Percentiles rank a stretch among this genome's conserved stretches.
Conservation (phyloP, 2,329 filamentous ascomycete species). For the Escovopsis weberi region DNA sequence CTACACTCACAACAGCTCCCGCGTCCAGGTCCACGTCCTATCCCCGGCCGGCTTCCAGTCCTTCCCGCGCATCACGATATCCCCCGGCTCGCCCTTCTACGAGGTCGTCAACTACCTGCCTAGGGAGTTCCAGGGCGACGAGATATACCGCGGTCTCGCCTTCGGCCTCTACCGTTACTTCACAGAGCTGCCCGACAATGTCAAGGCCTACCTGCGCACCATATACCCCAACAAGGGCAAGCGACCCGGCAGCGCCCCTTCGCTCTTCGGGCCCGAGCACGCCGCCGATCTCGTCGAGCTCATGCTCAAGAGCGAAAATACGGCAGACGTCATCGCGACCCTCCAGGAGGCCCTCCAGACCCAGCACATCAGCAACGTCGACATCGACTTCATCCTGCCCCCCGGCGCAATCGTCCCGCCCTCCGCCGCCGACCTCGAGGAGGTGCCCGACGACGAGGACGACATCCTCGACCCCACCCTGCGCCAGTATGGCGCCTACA, state of each 20-base stretch:
- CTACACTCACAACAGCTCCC: slow-evolving; percentile 73
- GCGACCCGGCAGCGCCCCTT: slow-evolving; percentile 48
- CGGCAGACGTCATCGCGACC: slow-evolving; percentile 54
- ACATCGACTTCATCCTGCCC: slow-evolving; percentile 76
- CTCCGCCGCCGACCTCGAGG: slow-evolving; percentile 43
- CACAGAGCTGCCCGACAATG: slow-evolving; percentile 61
- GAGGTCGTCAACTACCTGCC: slow-evolving; percentile 79
- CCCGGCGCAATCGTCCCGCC: slow-evolving; percentile 58
- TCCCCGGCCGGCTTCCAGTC: slow-evolving; percentile 78
- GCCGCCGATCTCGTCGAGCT: slow-evolving; percentile 77
- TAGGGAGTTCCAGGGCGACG: slow-evolving; percentile 88
- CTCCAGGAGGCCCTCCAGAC: slow-evolving; percentile 65
- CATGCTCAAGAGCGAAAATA: slow-evolving; percentile 71
- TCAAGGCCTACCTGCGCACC: slow-evolving; percentile 56
- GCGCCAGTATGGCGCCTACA: slow-evolving; percentile 64
- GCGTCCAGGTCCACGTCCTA: slow-evolving; percentile 89
- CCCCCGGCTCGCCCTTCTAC: slow-evolving; percentile 84
- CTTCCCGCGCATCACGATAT: slow-evolving; percentile 82
- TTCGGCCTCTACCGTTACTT: slow-evolving; percentile 95
- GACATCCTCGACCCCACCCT: slow-evolving; percentile 49
- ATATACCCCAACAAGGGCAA: slow-evolving; percentile 40
- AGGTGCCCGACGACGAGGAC: slow-evolving; percentile 47
- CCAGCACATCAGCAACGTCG: slow-evolving; percentile 70
- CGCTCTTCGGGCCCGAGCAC: slow-evolving; percentile 80
- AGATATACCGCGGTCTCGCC: slow-evolving; percentile 78